Evolutionary conservation across 2,329 filamentous ascomycete genomes (phyloP).

Genomic region (Ophiostoma himal-ulmi): DNA sequence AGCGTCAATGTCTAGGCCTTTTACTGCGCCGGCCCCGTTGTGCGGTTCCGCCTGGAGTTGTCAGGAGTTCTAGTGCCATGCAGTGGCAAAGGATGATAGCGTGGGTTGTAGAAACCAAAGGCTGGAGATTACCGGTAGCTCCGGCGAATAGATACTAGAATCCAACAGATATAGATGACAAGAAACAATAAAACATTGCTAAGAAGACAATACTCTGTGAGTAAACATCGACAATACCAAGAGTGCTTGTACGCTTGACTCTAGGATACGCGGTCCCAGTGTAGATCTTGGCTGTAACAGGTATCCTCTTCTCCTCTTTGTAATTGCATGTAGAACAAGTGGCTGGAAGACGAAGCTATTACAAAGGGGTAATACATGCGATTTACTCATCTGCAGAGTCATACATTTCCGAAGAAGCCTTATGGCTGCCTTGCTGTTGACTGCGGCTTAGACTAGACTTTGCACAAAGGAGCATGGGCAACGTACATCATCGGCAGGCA

Average conservation of each 20-base stretch:
- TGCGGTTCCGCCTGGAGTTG: not conserved
- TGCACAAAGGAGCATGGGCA: not conserved
- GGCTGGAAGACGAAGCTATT: not conserved
- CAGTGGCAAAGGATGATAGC: not conserved
- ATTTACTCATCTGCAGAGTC: not conserved
- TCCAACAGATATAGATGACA: not conserved
- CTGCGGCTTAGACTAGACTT: not conserved
- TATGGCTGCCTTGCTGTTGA: not conserved
- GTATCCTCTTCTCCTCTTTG: not conserved
- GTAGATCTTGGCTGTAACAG: not conserved
- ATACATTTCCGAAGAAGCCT: not conserved
- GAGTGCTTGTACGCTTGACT: not conserved
- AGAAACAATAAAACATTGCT: not conserved
- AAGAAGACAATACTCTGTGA: not conserved
- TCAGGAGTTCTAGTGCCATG: not conserved
- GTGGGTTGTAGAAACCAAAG: not conserved
- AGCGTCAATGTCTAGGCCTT: not conserved
- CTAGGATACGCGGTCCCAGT: not conserved
- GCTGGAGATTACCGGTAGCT: not conserved
- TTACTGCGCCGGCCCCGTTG: not conserved
- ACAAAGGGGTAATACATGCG: not conserved
- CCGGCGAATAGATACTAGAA: not conserved
- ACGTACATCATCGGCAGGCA: not conserved
- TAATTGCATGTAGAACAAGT: not conserved
- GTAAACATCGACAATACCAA: not conserved